phyloP scores from a whole-genome alignment of 495 filamentous ascomycete genomes.

The Parathielavia hyrcaniae region DNA sequence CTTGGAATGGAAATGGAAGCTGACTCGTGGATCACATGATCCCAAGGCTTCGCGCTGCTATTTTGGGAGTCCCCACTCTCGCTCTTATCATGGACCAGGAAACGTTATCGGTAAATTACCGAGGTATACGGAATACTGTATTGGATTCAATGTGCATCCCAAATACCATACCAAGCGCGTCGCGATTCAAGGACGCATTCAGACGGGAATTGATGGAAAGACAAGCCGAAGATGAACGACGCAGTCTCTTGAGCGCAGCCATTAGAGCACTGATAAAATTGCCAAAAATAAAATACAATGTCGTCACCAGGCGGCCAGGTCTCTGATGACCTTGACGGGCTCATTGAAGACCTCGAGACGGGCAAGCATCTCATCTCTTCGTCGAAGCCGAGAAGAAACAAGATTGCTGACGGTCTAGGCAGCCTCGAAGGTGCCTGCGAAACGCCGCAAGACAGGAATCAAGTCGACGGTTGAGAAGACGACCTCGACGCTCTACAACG shows the following conservation, averaged over 20 bases:
- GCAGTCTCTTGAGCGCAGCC: too few relatives aligned
- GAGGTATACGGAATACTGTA: too few relatives aligned
- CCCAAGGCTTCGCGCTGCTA: too few relatives aligned
- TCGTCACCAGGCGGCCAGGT: neutral
- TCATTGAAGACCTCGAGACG: constrained; percentile 27
- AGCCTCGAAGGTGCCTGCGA: constrained; percentile 48
- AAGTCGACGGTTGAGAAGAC: constrained; percentile 46
- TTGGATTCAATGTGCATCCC: too few relatives aligned
- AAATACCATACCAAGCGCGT: neutral
- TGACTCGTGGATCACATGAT: too few relatives aligned
- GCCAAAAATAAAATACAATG: neutral
- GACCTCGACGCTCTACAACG: constrained; percentile 51
- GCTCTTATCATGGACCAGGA: too few relatives aligned
- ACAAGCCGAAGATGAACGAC: too few relatives aligned
- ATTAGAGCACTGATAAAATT: neutral
- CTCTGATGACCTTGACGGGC: constrained; percentile 18
- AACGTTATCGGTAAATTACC: too few relatives aligned
- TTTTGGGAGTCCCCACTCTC: too few relatives aligned
- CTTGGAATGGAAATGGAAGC: too few relatives aligned
- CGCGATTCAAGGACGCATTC: neutral
- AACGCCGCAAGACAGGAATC: constrained; percentile 40
- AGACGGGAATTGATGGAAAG: neutral
- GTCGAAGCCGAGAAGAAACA: neutral
- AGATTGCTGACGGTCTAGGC: constrained; percentile 15
- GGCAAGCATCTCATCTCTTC: constrained; percentile 16